Conservation (phyloP, 305 asterid genomes). For the Fraxinus floribunda region DNA sequence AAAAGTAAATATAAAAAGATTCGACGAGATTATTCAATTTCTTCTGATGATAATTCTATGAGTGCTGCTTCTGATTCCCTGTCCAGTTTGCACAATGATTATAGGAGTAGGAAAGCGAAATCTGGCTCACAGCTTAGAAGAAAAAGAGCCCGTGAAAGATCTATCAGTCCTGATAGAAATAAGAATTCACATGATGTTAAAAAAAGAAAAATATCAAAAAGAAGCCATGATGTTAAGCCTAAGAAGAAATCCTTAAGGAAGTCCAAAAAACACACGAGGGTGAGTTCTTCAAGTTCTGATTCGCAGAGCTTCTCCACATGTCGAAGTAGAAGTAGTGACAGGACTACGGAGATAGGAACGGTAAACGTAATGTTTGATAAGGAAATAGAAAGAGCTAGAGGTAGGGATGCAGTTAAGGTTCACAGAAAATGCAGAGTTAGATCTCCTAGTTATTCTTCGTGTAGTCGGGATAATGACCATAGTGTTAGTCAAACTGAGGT, state of each 20-base stretch:
- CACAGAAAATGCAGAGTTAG: constrained; percentile 24
- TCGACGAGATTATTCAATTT: constrained; percentile 36
- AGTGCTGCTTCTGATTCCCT: constrained; percentile 49
- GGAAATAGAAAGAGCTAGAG: constrained; percentile 23
- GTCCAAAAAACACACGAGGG: constrained; percentile 37
- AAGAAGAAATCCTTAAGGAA: constrained; percentile 55
- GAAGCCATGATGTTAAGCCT: constrained; percentile 37
- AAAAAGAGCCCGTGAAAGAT: constrained; percentile 40
- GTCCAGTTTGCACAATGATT: constrained; percentile 33
- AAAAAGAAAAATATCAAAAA: constrained; percentile 58
- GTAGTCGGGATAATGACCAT: constrained; percentile 31
- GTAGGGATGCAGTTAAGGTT: constrained; percentile 19
- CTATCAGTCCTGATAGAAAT: constrained; percentile 32
- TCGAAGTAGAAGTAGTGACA: constrained; percentile 37
- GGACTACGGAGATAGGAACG: constrained; percentile 33
- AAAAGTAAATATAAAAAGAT: constrained; percentile 38
- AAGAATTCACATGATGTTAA: constrained; percentile 30
- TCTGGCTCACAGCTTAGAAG: constrained; percentile 31
- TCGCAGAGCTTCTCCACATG: constrained; percentile 56
- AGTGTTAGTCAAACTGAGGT: constrained; percentile 31
- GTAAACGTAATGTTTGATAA: not conserved
- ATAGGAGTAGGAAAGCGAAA: constrained; percentile 44
- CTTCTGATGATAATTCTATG: constrained; percentile 54
- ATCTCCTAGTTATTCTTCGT: constrained; percentile 42
- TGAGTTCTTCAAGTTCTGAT: constrained; percentile 54